Base-by-base conservation (phyloP, 2,329 filamentous ascomycete genomes). In the Phoma sp. region DNA sequence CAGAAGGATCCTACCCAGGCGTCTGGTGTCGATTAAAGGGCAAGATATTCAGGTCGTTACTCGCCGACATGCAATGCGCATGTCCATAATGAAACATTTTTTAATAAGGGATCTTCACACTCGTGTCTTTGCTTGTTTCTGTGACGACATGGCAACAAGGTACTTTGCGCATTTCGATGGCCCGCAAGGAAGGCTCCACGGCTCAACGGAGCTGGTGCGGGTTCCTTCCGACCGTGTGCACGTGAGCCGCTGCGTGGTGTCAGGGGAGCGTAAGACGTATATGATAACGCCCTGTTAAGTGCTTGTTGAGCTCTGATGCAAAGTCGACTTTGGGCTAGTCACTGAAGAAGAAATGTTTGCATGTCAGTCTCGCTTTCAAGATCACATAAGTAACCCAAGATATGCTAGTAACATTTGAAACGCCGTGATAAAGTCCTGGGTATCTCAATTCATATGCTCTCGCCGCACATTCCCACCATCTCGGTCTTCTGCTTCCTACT, bases 11-110 rank as follows among this genome's bases (percentile, higher is more conserved):
- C 43, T 41, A 43, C 39, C 24, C 15, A 6, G 46, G 52, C 36
- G 52, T 55, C 43, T 15, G 52, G 52, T 46, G 45, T 55, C 49
- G 22, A 37, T 22, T 41, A 7, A 24, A 31, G 10, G 10, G 12
- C 9, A 12, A 31, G 13, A 29, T 31, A 47, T 24, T 24, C 8
- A n/a, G 32, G 19, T 1, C 6, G 2, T 6, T 2, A 24, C 32
- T 33, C 48, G 33, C 33, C 4, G 25, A 2, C 10, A 33, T 24
- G 22, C 22, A 24, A 24, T 10, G 40, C 21, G 49, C 41, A 32
- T 22, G 43, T 44, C 40, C 15, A 10, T 33, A 35, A 13, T 29
- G 17, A 21, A 29, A 45, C 9, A 27, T 35, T 40, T 41, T 37
- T n/a, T 6, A 41, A 41, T 17, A 19, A 35, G 17, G 25, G 19